These are phyloP conservation scores for Boechera stricta DNA, from an alignment of 345 rosid genomes.

Conservation along the genomic window DNA sequence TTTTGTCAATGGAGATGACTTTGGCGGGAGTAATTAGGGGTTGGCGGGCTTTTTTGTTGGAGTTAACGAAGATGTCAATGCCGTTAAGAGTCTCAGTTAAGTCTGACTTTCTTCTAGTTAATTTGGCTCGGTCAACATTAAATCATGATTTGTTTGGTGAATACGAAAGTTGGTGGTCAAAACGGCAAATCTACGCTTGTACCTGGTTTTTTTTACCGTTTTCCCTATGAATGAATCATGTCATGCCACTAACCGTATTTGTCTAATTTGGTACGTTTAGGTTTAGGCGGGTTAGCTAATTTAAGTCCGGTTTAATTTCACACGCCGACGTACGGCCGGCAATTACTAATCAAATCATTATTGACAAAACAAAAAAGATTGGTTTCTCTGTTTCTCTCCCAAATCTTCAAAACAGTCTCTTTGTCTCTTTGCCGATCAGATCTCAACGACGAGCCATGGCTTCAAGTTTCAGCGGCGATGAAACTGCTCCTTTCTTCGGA, in stretches of 20 bases:
- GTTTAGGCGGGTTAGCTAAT: slow-evolving; percentile 17
- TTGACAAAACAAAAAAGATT: background rate
- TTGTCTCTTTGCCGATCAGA: slow-evolving; percentile 40
- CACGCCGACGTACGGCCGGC: slow-evolving; percentile 21
- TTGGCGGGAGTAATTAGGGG: too few relatives aligned
- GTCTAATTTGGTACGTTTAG: slow-evolving; percentile 17
- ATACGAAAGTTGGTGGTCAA: too few relatives aligned
- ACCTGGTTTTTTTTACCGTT: too few relatives aligned
- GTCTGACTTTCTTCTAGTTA: too few relatives aligned
- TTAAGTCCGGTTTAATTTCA: slow-evolving; percentile 21
- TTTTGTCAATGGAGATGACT: too few relatives aligned
- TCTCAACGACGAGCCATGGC: slow-evolving; percentile 52
- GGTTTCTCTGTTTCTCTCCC: slow-evolving; percentile 24
- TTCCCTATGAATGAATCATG: too few relatives aligned
- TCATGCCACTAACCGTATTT: background rate
- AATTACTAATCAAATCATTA: slow-evolving; percentile 27
- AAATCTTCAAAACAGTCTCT: slow-evolving; percentile 1
- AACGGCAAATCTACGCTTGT: too few relatives aligned
- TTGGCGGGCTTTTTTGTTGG: too few relatives aligned
- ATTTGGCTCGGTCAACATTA: too few relatives aligned
- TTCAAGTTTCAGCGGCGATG: slow-evolving; percentile 75
- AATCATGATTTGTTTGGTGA: too few relatives aligned
- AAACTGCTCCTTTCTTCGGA: slow-evolving; percentile 88
- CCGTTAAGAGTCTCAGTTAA: too few relatives aligned
- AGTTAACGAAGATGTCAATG: too few relatives aligned